Conservation (phyloP, 371 early-diverging fungal species). For the Smittium culicis region DNA sequence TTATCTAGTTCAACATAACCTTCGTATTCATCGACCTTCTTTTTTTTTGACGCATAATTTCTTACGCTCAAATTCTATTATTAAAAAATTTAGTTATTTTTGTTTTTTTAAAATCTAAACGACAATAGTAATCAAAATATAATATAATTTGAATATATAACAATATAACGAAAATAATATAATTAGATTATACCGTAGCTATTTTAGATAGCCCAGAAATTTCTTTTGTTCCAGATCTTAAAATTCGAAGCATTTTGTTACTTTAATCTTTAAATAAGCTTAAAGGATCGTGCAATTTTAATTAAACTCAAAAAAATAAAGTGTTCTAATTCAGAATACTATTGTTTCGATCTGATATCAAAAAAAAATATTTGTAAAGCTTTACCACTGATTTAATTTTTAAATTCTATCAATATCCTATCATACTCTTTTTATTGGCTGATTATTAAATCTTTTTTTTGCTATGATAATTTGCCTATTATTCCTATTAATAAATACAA, state of each 20-base stretch:
- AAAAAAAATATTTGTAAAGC: too few relatives aligned
- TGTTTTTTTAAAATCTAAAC: background rate
- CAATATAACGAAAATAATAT: background rate
- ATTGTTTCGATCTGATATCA: too few relatives aligned
- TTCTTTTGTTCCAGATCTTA: background rate
- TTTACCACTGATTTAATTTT: too few relatives aligned
- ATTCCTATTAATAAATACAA: too few relatives aligned
- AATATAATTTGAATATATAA: background rate
- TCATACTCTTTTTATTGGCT: too few relatives aligned
- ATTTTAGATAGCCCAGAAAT: background rate
- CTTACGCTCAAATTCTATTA: background rate
- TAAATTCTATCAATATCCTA: too few relatives aligned
- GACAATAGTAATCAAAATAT: background rate
- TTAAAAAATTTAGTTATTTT: background rate
- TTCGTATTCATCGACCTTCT: constrained; percentile 7
- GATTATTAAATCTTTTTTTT: too few relatives aligned
- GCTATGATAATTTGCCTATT: too few relatives aligned
- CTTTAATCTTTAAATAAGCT: too few relatives aligned
- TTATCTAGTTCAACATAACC: background rate
- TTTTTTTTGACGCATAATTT: background rate
- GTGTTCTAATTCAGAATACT: too few relatives aligned
- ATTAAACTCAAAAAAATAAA: too few relatives aligned
- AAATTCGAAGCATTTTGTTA: background rate
- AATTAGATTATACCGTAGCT: background rate
- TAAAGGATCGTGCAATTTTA: too few relatives aligned